These are phyloP conservation scores for Knoxia roxburghii DNA, from an alignment of 257 asterid genomes.

Conservation along the genomic window DNA sequence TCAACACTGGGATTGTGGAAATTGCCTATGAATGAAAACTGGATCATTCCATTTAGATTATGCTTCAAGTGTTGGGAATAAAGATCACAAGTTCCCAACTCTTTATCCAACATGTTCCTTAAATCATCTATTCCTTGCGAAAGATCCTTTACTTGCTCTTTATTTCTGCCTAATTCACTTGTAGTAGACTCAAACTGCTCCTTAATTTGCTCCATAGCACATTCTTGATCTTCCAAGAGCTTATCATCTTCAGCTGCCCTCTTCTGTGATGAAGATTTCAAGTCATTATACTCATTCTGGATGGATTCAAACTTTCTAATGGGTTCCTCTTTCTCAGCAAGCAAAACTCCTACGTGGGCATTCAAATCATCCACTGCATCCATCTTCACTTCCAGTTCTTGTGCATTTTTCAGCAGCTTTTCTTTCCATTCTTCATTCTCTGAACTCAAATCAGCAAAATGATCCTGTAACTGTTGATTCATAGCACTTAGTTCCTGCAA, in stretches of 20 bases:
- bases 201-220: slow-evolving; percentile 38
- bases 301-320: slow-evolving; percentile 33
- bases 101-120: slow-evolving; percentile 34
- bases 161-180: slow-evolving; percentile 33
- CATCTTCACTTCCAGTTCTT: slow-evolving; percentile 48
- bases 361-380: slow-evolving; percentile 34
- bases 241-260: slow-evolving; percentile 49
- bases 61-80: no score
- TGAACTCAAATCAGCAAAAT: slow-evolving; percentile 28
- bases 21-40: no score
- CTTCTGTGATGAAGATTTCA: slow-evolving; percentile 38
- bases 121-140: slow-evolving; percentile 45
- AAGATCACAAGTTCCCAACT: no score
- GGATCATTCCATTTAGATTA: no score
- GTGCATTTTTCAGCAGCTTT: slow-evolving; percentile 32
- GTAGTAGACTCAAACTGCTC: slow-evolving; percentile 40
- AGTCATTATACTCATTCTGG: slow-evolving; percentile 36
- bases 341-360: slow-evolving; percentile 28
- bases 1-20: no score
- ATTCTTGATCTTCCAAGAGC: slow-evolving; percentile 45
- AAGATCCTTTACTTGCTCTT: slow-evolving; percentile 37
- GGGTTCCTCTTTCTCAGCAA: slow-evolving; percentile 42
- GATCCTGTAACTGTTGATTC: slow-evolving; percentile 42
- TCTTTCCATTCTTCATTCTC: slow-evolving; percentile 45
- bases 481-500: slow-evolving; percentile 26